These are phyloP conservation scores for Pseudogymnoascus sp. DNA, from an alignment of 2,329 filamentous ascomycete species.

Conservation along the genomic window DNA sequence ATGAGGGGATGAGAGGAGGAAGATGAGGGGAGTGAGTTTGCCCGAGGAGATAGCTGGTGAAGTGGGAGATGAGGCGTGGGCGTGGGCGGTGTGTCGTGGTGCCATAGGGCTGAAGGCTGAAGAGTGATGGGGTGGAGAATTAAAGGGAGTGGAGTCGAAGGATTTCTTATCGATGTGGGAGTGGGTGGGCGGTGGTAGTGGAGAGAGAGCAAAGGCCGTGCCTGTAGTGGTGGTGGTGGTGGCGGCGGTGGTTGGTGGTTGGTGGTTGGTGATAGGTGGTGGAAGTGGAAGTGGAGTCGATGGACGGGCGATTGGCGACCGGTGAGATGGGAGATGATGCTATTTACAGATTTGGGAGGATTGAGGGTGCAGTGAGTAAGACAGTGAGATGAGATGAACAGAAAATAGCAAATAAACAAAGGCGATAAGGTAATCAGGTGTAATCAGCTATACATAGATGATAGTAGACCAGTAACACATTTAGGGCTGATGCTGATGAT, in stretches of 20 bases:
- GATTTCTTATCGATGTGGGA: not conserved
- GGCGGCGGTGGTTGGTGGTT: too few species aligned
- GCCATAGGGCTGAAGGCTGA: not conserved
- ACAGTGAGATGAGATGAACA: not conserved
- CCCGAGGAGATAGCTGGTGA: not conserved
- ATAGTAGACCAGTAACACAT: not conserved
- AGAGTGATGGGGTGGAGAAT: too few species aligned
- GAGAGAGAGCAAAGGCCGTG: too few species aligned
- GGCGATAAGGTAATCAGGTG: not conserved
- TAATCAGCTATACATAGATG: not conserved
- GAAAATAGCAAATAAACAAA: too few species aligned
- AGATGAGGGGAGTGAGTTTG: too few species aligned
- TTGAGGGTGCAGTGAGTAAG: too few species aligned
- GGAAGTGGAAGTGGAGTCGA: not conserved
- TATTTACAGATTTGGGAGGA: not conserved
- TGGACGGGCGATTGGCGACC: not conserved
- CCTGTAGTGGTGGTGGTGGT: not conserved
- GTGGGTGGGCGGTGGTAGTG: too few species aligned
- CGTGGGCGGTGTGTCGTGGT: not conserved
- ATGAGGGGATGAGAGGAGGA: too few species aligned
- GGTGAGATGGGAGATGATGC: not conserved
- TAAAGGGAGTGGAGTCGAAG: not conserved
- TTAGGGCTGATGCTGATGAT: not conserved
- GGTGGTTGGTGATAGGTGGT: too few species aligned
- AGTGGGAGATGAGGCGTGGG: not conserved